These are phyloP conservation scores for Gracilaria gracilis DNA, from an alignment of 23 red algal species.

Conservation along the genomic window DNA sequence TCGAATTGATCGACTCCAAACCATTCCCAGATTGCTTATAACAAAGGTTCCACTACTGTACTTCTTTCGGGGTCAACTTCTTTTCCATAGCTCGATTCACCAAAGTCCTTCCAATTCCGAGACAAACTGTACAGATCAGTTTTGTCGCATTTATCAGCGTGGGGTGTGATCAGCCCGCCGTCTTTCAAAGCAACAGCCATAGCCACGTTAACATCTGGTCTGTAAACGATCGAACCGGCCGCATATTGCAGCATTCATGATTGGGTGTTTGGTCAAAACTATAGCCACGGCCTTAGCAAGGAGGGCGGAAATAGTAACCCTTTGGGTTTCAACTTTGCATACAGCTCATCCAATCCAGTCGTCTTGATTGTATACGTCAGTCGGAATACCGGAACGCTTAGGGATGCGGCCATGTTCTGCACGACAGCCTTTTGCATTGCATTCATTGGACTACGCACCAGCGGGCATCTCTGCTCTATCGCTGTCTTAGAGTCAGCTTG, in stretches of 20 bases:
- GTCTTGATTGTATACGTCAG: constrained; percentile 92
- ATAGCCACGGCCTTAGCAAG: constrained; percentile 94
- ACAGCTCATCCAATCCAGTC: constrained; percentile 89
- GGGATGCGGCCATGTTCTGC: constrained; percentile 93
- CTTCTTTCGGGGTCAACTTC: constrained; percentile 88
- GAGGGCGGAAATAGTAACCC: constrained; percentile 94
- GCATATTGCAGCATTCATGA: constrained; percentile 92
- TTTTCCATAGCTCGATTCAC: constrained; percentile 85
- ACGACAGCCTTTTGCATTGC: constrained; percentile 96
- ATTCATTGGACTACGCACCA: constrained; percentile 96
- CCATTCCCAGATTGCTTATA: constrained; percentile 98
- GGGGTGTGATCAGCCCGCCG: constrained; percentile 95
- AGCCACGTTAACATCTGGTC: constrained; percentile 80
- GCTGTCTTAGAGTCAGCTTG: constrained; percentile 15
- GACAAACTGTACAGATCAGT: constrained; percentile 92
- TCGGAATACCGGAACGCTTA: constrained; percentile 90
- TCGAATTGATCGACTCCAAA: constrained; percentile 95
- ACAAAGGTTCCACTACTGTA: constrained; percentile 90
- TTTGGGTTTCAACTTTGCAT: constrained; percentile 91
- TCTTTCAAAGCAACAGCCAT: constrained; percentile 94
- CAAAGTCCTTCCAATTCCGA: constrained; percentile 92
- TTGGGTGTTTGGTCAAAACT: constrained; percentile 84
- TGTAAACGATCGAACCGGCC: constrained; percentile 84
- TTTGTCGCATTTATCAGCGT: constrained; percentile 84
- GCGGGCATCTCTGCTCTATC: constrained; percentile 58